Percentiles rank a stretch among this genome's conserved stretches.
phyloP scores from a whole-genome alignment of 1,139 yeast genomes.

The Candida pseudocylindracea region DNA sequence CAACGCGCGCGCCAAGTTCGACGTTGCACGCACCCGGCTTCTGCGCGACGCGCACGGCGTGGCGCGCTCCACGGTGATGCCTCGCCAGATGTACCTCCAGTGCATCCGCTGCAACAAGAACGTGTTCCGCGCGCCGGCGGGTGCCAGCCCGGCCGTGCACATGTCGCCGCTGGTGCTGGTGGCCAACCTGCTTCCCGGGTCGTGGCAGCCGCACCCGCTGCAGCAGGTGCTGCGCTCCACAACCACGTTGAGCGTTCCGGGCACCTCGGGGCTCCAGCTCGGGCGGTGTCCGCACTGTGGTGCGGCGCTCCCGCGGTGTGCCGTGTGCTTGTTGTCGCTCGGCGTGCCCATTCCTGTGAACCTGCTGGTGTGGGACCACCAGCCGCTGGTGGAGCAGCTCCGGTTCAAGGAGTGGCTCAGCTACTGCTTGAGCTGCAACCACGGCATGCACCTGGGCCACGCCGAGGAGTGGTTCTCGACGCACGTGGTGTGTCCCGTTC shows the following conservation, averaged over 20 bases:
- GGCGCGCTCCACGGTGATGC: conserved; percentile 25
- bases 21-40: conserved; percentile 50
- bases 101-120: conserved; percentile 69
- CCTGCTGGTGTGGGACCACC: neutral
- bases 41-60: conserved; percentile 30
- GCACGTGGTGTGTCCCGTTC: conserved; percentile 82
- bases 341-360: conserved; percentile 41
- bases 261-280: conserved; percentile 5
- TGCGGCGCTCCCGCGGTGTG: conserved; percentile 76
- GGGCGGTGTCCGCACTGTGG: conserved; percentile 69
- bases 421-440: conserved; percentile 77
- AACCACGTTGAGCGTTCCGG: neutral
- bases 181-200: too few relatives aligned
- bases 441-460: conserved; percentile 87
- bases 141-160: too few relatives aligned
- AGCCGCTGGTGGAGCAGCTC: conserved; percentile 1
- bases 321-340: conserved; percentile 62
- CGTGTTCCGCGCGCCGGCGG: conserved; percentile 11
- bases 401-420: conserved; percentile 34
- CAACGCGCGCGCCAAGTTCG: conserved; percentile 60
- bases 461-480: conserved; percentile 90
- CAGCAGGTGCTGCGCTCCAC: neutral
- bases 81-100: conserved; percentile 60
- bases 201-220: too few relatives aligned
- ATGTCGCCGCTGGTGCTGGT: too few relatives aligned